phyloP scores from a whole-genome alignment of 139 green algal genomes.

The Tetradesmus obliquus region DNA sequence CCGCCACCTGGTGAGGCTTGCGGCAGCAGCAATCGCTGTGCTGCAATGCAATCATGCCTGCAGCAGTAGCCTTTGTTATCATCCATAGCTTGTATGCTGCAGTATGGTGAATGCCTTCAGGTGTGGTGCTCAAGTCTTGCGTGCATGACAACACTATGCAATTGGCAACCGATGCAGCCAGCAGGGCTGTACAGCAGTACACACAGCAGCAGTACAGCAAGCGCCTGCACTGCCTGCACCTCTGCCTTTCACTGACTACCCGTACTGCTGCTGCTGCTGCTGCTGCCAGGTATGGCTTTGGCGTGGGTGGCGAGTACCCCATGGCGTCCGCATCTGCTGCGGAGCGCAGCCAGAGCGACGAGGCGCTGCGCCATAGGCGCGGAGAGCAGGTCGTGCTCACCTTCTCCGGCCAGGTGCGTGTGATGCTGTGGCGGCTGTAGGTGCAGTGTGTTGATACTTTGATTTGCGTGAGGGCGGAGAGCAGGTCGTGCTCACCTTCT shows the following conservation, averaged over 20 bases:
- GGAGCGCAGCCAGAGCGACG: constrained; percentile 72
- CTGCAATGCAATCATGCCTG: too few relatives aligned
- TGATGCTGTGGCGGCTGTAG: neutral
- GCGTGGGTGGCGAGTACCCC: constrained; percentile 64
- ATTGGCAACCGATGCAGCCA: too few relatives aligned
- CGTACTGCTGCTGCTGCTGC: neutral
- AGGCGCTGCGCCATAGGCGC: constrained; percentile 54
- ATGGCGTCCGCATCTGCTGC: constrained; percentile 79
- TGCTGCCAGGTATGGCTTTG: constrained; percentile 21
- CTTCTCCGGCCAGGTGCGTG: constrained; percentile 64
- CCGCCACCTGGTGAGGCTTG: constrained; percentile 63
- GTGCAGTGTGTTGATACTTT: neutral
- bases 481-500: constrained; percentile 73
- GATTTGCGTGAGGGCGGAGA: constrained; percentile 36
- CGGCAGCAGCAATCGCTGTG: constrained; percentile 44
- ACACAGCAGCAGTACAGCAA: too few relatives aligned
- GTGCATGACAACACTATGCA: too few relatives aligned
- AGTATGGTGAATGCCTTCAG: too few relatives aligned
- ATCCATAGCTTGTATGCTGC: too few relatives aligned
- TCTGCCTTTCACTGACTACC: too few relatives aligned
- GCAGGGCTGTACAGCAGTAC: too few relatives aligned
- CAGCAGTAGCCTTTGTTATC: too few relatives aligned
- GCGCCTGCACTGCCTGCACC: too few relatives aligned
- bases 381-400: constrained; percentile 66
- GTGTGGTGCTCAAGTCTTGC: too few relatives aligned